A percentile compares a stretch with the other conserved stretches of the same genome.
phyloP scores from a whole-genome alignment of 176 grass and related monocot genomes.

The Zizania latifolia region DNA sequence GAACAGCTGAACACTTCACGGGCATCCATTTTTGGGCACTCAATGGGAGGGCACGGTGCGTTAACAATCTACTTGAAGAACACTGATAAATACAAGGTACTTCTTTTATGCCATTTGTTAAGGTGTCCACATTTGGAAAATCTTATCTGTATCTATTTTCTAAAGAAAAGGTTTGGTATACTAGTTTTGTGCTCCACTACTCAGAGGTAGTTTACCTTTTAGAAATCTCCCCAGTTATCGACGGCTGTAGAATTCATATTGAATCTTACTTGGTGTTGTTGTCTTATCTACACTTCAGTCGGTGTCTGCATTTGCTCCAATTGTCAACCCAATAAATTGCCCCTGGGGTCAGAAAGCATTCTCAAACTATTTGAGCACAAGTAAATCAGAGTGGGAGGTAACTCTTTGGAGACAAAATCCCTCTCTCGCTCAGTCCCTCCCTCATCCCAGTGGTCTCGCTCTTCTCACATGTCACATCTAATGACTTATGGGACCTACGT shows the following conservation, averaged over 20 bases:
- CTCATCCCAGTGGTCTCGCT: neutral
- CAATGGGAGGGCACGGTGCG: slow-evolving; percentile 96
- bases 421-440: neutral
- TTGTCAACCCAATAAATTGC: slow-evolving; percentile 82
- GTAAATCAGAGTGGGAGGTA: slow-evolving; percentile 85
- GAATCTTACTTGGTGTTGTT: neutral
- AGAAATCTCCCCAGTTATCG: neutral
- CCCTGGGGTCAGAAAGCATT: slow-evolving; percentile 96
- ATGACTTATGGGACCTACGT: neutral
- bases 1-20: slow-evolving; percentile 66
- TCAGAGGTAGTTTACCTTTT: neutral
- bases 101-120: neutral
- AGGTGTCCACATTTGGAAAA: neutral
- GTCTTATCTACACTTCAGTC: slow-evolving; percentile 51
- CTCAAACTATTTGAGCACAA: slow-evolving; percentile 80
- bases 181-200: neutral
- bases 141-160: neutral
- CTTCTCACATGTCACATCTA: neutral
- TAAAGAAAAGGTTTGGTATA: neutral
- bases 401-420: neutral
- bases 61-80: slow-evolving; percentile 92
- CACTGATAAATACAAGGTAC: slow-evolving; percentile 90
- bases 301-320: slow-evolving; percentile 81
- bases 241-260: neutral
- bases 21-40: slow-evolving; percentile 93